phyloP scores from a whole-genome alignment of 202 grass and related monocot genomes.

The Carex arenaria region DNA sequence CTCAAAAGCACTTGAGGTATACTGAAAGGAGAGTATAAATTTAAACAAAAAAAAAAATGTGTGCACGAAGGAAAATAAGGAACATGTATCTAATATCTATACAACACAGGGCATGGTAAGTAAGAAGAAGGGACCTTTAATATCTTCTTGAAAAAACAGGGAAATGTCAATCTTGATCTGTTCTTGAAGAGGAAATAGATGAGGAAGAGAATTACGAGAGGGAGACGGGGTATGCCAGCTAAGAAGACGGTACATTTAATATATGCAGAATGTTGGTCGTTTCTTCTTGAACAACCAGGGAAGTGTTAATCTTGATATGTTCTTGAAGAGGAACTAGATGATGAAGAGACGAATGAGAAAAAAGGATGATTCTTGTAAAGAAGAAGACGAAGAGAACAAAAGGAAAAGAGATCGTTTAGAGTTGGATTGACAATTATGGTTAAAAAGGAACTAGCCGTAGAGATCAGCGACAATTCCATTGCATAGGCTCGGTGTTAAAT shows the following conservation, averaged over 20 bases:
- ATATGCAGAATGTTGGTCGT: slow-evolving; percentile 33
- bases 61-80: no score
- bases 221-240: slow-evolving; percentile 9
- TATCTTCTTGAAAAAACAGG: slow-evolving; percentile 27
- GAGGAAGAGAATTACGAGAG: slow-evolving; percentile 28
- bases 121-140: no score
- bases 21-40: no score
- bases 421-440: background rate
- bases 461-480: background rate
- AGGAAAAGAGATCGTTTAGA: background rate
- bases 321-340: slow-evolving; percentile 33
- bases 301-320: slow-evolving; percentile 24
- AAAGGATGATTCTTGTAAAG: background rate
- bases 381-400: background rate
- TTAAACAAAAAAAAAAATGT: no score
- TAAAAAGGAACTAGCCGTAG: background rate
- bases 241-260: no score
- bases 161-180: slow-evolving; percentile 27
- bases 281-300: slow-evolving; percentile 27
- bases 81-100: no score
- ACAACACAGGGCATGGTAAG: no score
- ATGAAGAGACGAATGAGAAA: slow-evolving; percentile 29
- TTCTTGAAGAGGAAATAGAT: slow-evolving; percentile 35
- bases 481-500: background rate
- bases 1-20: no score